phyloP scores from a whole-genome alignment of 768 basidiomycete species.

The Candolleomyces eurysporus region DNA sequence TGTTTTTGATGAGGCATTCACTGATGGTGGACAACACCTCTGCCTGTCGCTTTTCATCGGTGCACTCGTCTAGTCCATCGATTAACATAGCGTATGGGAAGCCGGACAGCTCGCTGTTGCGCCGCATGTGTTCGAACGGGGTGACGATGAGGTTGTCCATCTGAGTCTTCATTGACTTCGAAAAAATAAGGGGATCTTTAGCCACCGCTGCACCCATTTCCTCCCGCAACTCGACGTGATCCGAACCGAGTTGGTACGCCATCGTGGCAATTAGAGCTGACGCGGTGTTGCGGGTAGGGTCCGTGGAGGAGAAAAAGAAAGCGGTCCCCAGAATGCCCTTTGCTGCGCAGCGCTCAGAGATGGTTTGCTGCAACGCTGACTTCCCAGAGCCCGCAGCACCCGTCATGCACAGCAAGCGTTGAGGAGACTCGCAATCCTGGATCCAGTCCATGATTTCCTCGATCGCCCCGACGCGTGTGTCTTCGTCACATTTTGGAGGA shows the following conservation, averaged over 20 bases:
- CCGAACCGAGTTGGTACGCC: conserved; percentile 9
- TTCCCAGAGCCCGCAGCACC: conserved; percentile 1
- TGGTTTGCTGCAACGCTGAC: conserved; percentile 9
- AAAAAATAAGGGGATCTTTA: background rate
- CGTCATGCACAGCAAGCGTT: background rate
- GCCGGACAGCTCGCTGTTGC: too few relatives aligned
- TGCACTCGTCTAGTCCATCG: conserved; percentile 16
- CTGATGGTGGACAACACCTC: conserved; percentile 10
- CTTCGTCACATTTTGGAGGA: conserved; percentile 9
- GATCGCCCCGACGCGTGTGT: conserved; percentile 3
- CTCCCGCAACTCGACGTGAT: background rate
- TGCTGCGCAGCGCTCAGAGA: conserved; percentile 5
- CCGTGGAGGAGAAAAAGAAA: conserved; percentile 11
- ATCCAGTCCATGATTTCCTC: conserved; percentile 6
- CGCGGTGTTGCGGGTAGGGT: conserved; percentile 5
- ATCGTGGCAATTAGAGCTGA: conserved; percentile 10
- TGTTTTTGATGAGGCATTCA: background rate
- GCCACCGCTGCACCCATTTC: background rate
- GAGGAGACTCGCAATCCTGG: background rate
- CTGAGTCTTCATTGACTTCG: conserved; percentile 2
- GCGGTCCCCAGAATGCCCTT: conserved; percentile 3
- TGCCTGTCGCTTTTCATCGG: conserved; percentile 6
- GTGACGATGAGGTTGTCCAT: conserved; percentile 6
- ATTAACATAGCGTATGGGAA: conserved; percentile 3
- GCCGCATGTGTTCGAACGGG: background rate